Conservation (phyloP, 2,329 filamentous ascomycete species). For the Epichloe baconii region DNA sequence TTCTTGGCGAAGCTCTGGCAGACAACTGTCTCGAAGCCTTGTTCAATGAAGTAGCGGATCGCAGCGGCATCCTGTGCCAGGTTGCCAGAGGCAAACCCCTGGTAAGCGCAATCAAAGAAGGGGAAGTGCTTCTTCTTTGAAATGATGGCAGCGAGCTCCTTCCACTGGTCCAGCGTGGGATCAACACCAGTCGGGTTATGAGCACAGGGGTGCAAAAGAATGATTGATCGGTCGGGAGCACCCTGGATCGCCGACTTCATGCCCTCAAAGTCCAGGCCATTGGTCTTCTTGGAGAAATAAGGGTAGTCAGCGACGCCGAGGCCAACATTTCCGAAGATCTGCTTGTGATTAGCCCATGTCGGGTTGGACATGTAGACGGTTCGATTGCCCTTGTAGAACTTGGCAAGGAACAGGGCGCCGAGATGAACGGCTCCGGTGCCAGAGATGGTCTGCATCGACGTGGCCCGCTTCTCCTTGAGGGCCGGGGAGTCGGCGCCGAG, state of each 20-base stretch:
- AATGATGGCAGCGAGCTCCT: constrained; percentile 69
- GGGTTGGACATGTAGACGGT: constrained; percentile 85
- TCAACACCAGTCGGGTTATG: constrained; percentile 98
- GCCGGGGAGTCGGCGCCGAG: constrained; percentile 71
- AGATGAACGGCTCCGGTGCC: constrained; percentile 92
- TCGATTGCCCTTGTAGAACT: constrained; percentile 68
- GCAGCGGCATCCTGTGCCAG: constrained; percentile 76
- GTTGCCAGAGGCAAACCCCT: constrained; percentile 91
- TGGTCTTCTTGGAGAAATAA: constrained; percentile 83
- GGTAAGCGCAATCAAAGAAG: constrained; percentile 97
- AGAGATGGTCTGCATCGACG: constrained; percentile 87
- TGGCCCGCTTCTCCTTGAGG: constrained; percentile 66
- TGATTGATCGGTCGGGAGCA: constrained; percentile 68
- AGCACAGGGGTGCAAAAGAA: constrained; percentile 88
- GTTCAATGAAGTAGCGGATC: constrained; percentile 86
- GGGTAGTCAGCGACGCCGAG: constrained; percentile 73
- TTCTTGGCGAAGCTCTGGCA: constrained; percentile 97
- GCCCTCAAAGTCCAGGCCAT: constrained; percentile 82
- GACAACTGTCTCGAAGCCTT: constrained; percentile 79
- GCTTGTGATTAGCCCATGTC: constrained; percentile 97
- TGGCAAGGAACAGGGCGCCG: constrained; percentile 83
- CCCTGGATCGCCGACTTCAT: constrained; percentile 60
- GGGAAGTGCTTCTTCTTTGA: constrained; percentile 75
- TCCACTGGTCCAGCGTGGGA: constrained; percentile 89
- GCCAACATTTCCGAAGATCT: constrained; percentile 89